phyloP scores from a whole-genome alignment of 225 moss, liverwort and hornwort genomes.

The Asterella californica region DNA sequence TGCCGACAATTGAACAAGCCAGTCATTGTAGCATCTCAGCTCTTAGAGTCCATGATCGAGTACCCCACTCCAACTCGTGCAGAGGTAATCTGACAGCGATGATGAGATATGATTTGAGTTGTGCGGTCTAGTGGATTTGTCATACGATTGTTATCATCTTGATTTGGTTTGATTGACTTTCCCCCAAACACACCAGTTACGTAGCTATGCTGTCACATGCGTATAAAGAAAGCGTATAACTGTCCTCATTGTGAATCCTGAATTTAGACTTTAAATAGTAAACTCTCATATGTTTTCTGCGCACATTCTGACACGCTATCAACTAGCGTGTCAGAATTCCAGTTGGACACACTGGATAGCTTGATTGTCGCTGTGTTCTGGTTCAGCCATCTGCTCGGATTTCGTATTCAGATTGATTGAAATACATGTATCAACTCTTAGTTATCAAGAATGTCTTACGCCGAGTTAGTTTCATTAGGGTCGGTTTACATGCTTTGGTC shows the following conservation, averaged over 20 bases:
- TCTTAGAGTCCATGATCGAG: conserved; percentile 97
- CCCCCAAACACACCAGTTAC: neutral
- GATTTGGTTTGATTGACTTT: neutral
- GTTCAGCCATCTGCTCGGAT: neutral
- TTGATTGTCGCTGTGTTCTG: too few relatives aligned
- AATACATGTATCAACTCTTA: neutral
- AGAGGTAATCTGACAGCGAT: conserved; percentile 50
- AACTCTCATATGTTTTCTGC: neutral
- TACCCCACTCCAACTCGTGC: conserved; percentile 97
- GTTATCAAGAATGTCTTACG: too few relatives aligned
- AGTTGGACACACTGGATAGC: too few relatives aligned
- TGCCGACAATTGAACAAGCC: conserved; percentile 89
- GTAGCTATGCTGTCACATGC: neutral
- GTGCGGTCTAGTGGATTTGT: too few relatives aligned
- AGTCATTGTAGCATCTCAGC: conserved; percentile 97
- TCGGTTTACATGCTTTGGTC: neutral
- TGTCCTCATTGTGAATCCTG: neutral
- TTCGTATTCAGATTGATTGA: neutral
- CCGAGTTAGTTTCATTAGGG: neutral
- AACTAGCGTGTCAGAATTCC: too few relatives aligned
- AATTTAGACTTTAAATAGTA: too few relatives aligned
- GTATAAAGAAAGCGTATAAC: neutral
- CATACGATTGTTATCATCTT: neutral
- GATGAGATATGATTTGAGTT: too few relatives aligned
- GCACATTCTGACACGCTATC: too few relatives aligned